Evolutionary conservation across 345 rosid species (phyloP).

Genomic region (Tarenaya hassleriana): DNA sequence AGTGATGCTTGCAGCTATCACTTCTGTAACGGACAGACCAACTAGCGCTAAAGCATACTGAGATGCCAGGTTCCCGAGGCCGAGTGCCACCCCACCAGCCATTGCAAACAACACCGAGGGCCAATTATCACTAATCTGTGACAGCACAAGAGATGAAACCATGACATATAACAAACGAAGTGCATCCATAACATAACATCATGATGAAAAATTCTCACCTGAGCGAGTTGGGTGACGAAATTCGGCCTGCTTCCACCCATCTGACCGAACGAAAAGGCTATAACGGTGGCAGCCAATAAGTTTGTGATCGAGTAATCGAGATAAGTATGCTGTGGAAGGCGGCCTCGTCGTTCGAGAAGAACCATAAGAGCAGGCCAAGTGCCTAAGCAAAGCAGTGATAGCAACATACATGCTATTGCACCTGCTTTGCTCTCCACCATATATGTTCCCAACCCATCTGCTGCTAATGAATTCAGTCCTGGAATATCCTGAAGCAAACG

Average conservation of each 20-base stretch:
- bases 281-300: constrained; percentile 59
- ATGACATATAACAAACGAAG: neutral
- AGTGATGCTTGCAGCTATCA: constrained; percentile 61
- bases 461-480: neutral
- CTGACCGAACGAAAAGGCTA: constrained; percentile 66
- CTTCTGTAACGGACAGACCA: constrained; percentile 77
- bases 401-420: constrained; percentile 63
- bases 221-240: constrained; percentile 54
- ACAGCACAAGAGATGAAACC: neutral
- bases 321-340: constrained; percentile 87
- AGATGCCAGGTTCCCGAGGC: constrained; percentile 67
- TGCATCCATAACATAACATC: constrained; percentile 10
- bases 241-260: constrained; percentile 38
- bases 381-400: constrained; percentile 63
- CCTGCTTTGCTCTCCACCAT: constrained; percentile 68
- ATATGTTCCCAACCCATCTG: constrained; percentile 19
- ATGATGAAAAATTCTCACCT: constrained; percentile 28
- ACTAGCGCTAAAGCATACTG: constrained; percentile 82
- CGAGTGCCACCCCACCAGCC: constrained; percentile 67
- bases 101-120: constrained; percentile 68
- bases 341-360: constrained; percentile 72
- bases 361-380: constrained; percentile 86
- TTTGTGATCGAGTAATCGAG: constrained; percentile 76
- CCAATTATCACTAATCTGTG: constrained; percentile 53
- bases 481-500: neutral